Conservation (phyloP, 176 grass and related monocot species). For the Bolboschoenus planiculmis region DNA sequence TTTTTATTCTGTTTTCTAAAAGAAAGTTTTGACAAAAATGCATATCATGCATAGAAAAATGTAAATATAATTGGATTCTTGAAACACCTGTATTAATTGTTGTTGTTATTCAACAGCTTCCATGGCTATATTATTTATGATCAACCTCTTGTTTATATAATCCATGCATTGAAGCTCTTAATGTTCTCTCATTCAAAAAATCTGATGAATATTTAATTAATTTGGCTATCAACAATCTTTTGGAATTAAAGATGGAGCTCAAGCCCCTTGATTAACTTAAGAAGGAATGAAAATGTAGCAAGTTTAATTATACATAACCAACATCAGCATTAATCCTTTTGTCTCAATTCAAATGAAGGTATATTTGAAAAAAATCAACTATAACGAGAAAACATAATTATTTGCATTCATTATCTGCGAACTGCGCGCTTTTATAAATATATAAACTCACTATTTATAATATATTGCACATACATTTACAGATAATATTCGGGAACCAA, state of each 20-base stretch:
- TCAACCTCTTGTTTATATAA: neutral
- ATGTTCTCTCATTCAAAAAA: neutral
- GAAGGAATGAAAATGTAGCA: neutral
- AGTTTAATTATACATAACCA: too few relatives aligned
- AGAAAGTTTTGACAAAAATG: neutral
- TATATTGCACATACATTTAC: too few relatives aligned
- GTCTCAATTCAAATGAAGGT: too few relatives aligned
- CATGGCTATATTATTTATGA: neutral
- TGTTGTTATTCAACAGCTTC: neutral
- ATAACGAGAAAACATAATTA: too few relatives aligned
- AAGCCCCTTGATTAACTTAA: neutral
- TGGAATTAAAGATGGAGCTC: neutral
- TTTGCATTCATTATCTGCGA: too few relatives aligned
- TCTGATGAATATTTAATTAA: neutral
- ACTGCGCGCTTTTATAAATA: too few relatives aligned
- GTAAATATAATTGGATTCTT: neutral
- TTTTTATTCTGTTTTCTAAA: neutral
- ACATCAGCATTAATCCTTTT: too few relatives aligned
- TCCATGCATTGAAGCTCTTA: neutral
- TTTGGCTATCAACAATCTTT: neutral
- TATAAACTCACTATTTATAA: too few relatives aligned
- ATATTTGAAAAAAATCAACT: too few relatives aligned
- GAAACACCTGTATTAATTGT: neutral
- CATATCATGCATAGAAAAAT: neutral
- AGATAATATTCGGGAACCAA: too few relatives aligned